Base-by-base conservation (phyloP, 116 monocot species). In the Posidonia oceanica region DNA sequence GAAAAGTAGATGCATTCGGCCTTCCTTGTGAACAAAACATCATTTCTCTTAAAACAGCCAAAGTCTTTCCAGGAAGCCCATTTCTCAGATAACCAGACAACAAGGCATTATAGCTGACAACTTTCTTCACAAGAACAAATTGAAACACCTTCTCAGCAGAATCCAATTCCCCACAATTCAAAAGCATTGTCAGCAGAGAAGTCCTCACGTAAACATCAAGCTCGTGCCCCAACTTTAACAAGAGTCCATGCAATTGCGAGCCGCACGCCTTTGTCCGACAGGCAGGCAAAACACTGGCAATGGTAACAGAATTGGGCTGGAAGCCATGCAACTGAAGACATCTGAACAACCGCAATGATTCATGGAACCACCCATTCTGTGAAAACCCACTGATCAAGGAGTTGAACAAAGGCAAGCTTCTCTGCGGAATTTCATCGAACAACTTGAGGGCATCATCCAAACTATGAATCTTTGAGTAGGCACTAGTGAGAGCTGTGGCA, bases 41-140 rank as follows among this genome's bases (percentile, higher is more conserved):
- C 84, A 81, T 84, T 41, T 48, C 55, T 42, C 16, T 23, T 42
- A 84, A 78, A 4, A 78, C 44, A 21, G 81, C 72, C 7, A 78
- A 39, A 12, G 78, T 81, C 29, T 17, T 29, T 20, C 44, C 61
- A 48, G 66, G 37, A 38, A 74, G 54, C 21, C 78, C 81, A 41
- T 84, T 84, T 14, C 69, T 39, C 79, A 83, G 13, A 20, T 55
- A 76, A 3, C 79, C 64, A 16, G 85, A 79, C 56, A 76, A 36
- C 79, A 79, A 76, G 36, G 79, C 74, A 71, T 82, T 79, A 36
- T 74, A 71, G 63, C 61, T 55, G 74, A 29, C 78, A 4, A 84
- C 53, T 6, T 57, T 73, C 75, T 65, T 84, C 1, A 22, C 16
- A 5, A 42, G 14, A 52, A 75, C 22, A 42, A 66, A 2, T 13